Percentiles rank a stretch among this genome's conserved stretches.
Evolutionary conservation across 108 stramenopile species (phyloP).

Genomic region (Phaeodactylum tricornutum): DNA sequence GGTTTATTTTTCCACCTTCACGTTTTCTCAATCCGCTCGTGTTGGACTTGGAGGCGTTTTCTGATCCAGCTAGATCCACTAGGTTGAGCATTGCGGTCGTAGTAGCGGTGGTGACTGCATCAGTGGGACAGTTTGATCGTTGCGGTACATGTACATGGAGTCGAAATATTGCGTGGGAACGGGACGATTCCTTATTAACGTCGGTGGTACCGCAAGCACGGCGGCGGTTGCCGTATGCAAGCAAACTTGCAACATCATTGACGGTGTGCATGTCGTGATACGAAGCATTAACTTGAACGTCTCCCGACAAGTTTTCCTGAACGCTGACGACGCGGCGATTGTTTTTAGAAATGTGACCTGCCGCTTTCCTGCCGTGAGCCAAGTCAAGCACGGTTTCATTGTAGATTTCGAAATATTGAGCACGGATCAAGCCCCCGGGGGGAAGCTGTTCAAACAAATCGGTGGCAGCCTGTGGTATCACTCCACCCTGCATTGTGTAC

Average conservation of each 20-base stretch:
- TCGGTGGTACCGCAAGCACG: constrained; percentile 95
- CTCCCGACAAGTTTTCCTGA: constrained; percentile 30
- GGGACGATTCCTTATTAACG: constrained; percentile 82
- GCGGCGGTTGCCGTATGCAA: constrained; percentile 78
- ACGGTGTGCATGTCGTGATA: constrained; percentile 75
- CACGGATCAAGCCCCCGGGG: constrained; percentile 67
- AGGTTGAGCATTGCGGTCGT: constrained; percentile 43
- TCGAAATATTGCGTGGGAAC: constrained; percentile 95
- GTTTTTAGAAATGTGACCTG: not conserved
- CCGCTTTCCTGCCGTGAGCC: not conserved
- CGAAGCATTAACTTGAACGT: constrained; percentile 83
- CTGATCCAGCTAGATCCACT: constrained; percentile 87
- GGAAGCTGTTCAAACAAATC: constrained; percentile 82
- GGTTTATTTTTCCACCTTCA: constrained; percentile 97
- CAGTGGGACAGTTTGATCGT: not conserved
- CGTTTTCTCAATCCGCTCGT: constrained; percentile 24
- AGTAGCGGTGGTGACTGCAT: not conserved
- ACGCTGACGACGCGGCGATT: not conserved
- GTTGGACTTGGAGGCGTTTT: constrained; percentile 47
- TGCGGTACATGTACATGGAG: constrained; percentile 44
- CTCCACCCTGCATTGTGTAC: constrained; percentile 95
- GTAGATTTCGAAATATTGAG: constrained; percentile 97
- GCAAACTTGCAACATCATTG: constrained; percentile 62
- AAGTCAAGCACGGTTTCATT: constrained; percentile 97
- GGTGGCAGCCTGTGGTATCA: constrained; percentile 91